Conservation (phyloP, 2,329 filamentous ascomycete species). For the Aspergillus ustus region DNA sequence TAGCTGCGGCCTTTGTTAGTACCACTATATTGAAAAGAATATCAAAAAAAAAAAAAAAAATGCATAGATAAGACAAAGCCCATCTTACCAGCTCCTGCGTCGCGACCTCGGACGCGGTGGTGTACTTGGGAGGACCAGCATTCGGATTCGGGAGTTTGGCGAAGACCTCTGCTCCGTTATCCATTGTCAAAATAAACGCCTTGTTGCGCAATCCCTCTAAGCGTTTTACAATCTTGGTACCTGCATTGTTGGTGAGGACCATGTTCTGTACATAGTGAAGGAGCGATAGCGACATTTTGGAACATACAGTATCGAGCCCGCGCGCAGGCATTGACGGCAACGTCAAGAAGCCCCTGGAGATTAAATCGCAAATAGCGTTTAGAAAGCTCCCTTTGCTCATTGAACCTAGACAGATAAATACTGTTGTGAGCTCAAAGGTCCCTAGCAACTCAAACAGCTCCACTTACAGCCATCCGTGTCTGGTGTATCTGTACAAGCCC, state of each 20-base stretch:
- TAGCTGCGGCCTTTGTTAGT: conserved; percentile 24
- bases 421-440: conserved; percentile 36
- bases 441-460: not conserved
- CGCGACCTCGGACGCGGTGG: conserved; percentile 32
- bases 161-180: conserved; percentile 35
- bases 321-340: conserved; percentile 30
- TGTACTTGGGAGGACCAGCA: conserved; percentile 28
- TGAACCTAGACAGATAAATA: conserved; percentile 24
- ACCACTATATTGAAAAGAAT: too few species aligned
- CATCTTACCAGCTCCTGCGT: conserved; percentile 31
- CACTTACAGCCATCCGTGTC: conserved; percentile 26
- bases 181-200: conserved; percentile 42
- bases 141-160: conserved; percentile 37
- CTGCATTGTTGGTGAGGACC: too few species aligned
- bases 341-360: conserved; percentile 30
- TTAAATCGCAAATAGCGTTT: conserved; percentile 37
- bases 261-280: too few species aligned
- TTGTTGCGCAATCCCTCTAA: conserved; percentile 40
- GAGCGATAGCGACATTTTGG: too few species aligned
- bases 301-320: conserved; percentile 33
- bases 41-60: too few species aligned
- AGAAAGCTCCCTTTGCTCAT: conserved; percentile 34
- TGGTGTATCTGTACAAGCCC: conserved; percentile 26
- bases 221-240: conserved; percentile 35
- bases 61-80: not conserved